A percentile compares a stretch with the other conserved stretches of the same genome.
Conservation (phyloP, 805 yeast genomes). For the Wickerhamiella australiensis region DNA sequence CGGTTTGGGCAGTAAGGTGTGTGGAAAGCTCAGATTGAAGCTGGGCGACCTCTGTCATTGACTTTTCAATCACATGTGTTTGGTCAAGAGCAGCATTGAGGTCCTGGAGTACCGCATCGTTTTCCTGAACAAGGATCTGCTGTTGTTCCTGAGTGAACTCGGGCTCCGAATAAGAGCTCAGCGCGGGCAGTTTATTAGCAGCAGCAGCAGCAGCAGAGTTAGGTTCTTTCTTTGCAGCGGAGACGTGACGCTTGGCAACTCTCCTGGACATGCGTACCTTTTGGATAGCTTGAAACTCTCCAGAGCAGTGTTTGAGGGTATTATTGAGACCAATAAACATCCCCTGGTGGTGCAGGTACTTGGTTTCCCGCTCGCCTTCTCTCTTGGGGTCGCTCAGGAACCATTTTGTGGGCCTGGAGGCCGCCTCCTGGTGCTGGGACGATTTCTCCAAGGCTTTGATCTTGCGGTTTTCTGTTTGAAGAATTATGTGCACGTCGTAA, state of each 20-base stretch:
- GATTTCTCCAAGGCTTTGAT: slow-evolving; percentile 20
- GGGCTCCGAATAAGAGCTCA: not conserved
- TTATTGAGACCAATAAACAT: slow-evolving; percentile 29
- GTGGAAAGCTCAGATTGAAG: slow-evolving; percentile 62
- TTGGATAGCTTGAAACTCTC: slow-evolving; percentile 12
- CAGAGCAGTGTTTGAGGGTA: slow-evolving; percentile 25
- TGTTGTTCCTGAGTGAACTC: slow-evolving; percentile 13
- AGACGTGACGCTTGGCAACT: not conserved
- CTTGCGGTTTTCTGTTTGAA: slow-evolving; percentile 27
- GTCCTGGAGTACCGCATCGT: slow-evolving; percentile 29
- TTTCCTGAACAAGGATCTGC: slow-evolving; percentile 28
- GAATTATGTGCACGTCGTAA: slow-evolving; percentile 28
- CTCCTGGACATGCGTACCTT: slow-evolving; percentile 7
- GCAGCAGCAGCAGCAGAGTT: not conserved
- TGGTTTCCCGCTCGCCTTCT: slow-evolving; percentile 23
- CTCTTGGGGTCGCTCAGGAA: slow-evolving; percentile 22
- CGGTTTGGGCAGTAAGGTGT: slow-evolving; percentile 62
- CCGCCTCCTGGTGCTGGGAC: slow-evolving; percentile 6
- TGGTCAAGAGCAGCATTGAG: slow-evolving; percentile 29
- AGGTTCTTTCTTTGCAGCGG: not conserved
- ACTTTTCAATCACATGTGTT: slow-evolving; percentile 31
- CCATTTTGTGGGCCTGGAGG: slow-evolving; percentile 12
- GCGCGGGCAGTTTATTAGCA: not conserved
- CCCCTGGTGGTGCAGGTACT: slow-evolving; percentile 29
- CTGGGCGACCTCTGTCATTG: slow-evolving; percentile 50